A percentile compares a stretch with the other conserved stretches of the same genome.
Evolutionary conservation across 495 filamentous ascomycete genomes (phyloP).

Genomic region (Pyrenula massariospora): DNA sequence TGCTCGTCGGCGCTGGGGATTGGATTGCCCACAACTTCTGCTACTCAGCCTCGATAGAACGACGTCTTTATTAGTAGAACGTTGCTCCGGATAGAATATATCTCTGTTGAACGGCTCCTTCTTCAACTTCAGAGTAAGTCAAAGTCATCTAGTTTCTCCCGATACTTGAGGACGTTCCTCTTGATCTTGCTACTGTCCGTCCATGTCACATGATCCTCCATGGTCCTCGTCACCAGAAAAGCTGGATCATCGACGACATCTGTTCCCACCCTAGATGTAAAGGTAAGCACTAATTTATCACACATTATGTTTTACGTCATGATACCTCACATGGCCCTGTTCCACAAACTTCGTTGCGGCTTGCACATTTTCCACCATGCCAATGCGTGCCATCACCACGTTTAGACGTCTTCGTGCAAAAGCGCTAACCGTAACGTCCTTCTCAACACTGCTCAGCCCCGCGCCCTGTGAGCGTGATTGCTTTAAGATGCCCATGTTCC

Average conservation of each 20-base stretch:
- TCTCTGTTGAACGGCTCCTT: background rate
- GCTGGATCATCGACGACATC: conserved; percentile 84
- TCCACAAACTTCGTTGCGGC: conserved; percentile 43
- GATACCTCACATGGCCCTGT: no score
- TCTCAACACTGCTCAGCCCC: conserved; percentile 69
- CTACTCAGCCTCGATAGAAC: no score
- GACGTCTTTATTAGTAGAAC: no score
- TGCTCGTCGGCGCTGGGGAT: no score
- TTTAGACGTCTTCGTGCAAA: conserved; percentile 71
- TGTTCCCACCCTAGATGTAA: conserved; percentile 81
- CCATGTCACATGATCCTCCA: conserved; percentile 98
- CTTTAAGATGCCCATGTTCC: conserved; percentile 77
- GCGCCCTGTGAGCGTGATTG: conserved; percentile 43
- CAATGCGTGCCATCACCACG: conserved; percentile 75
- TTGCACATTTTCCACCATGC: conserved; percentile 82
- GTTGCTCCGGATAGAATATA: no score
- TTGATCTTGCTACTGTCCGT: conserved; percentile 95
- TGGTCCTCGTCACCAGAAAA: conserved; percentile 58
- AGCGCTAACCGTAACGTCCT: conserved; percentile 72
- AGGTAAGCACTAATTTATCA: conserved; percentile 39
- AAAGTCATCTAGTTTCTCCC: conserved; percentile 92
- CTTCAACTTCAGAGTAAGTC: conserved; percentile 55
- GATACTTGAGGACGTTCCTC: conserved; percentile 82
- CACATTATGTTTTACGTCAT: no score
- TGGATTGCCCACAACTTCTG: no score